These are phyloP conservation scores for Solanum hybrid DNA, from an alignment of 305 asterid species.

Conservation along the genomic window DNA sequence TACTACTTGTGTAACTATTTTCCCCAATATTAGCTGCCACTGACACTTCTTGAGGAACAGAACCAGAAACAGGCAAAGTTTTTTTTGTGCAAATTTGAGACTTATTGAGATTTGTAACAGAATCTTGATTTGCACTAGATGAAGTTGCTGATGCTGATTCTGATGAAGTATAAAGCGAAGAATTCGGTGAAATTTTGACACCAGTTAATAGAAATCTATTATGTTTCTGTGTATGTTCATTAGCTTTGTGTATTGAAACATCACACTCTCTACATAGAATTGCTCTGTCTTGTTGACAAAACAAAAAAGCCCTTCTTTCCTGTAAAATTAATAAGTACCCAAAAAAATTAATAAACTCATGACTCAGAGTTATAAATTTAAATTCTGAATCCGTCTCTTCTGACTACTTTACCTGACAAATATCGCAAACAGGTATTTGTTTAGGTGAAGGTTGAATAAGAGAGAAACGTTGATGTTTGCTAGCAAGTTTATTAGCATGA, in stretches of 20 bases:
- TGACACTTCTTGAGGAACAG: slow-evolving; percentile 9
- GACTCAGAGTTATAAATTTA: background rate
- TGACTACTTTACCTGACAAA: slow-evolving; percentile 50
- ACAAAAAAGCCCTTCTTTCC: slow-evolving; percentile 78
- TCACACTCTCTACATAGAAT: slow-evolving; percentile 79
- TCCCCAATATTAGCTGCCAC: slow-evolving; percentile 12
- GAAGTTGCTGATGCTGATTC: slow-evolving; percentile 14
- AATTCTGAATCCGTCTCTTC: background rate
- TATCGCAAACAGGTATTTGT: slow-evolving; percentile 60
- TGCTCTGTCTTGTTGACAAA: slow-evolving; percentile 89
- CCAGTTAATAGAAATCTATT: slow-evolving; percentile 73
- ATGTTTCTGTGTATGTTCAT: slow-evolving; percentile 62
- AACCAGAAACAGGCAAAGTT: background rate
- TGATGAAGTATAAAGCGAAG: slow-evolving; percentile 28
- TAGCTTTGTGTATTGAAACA: slow-evolving; percentile 55
- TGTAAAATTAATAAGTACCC: slow-evolving; percentile 8
- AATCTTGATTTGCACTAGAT: slow-evolving; percentile 13
- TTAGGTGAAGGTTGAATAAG: slow-evolving; percentile 56
- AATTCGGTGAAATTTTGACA: slow-evolving; percentile 39
- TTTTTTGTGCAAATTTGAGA: slow-evolving; percentile 13
- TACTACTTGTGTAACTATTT: slow-evolving; percentile 31
- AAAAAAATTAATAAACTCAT: background rate
- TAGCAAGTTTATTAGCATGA: slow-evolving; percentile 93
- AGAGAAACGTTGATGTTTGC: slow-evolving; percentile 73
- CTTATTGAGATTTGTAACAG: slow-evolving; percentile 20